Percentiles rank a stretch among this genome's conserved stretches.
Conservation (phyloP, 352 stramenopile genomes). For the Phytopythium delawarense region DNA sequence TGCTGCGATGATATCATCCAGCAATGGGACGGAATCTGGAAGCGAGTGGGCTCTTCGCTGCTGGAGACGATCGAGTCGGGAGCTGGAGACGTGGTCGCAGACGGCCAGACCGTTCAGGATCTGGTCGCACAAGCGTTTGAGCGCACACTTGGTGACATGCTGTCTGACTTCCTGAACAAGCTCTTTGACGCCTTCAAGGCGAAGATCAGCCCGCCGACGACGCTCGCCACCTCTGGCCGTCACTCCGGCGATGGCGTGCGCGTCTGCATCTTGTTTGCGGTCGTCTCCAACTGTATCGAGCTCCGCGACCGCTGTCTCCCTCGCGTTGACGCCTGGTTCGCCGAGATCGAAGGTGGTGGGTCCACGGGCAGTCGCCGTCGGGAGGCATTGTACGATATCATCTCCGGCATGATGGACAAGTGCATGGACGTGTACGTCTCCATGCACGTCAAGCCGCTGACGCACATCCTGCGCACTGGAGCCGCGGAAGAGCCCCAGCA, state of each 20-base stretch:
- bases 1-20: conserved; percentile 41
- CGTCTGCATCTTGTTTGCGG: conserved; percentile 57
- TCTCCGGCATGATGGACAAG: conserved; percentile 45
- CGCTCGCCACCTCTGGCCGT: conserved; percentile 22
- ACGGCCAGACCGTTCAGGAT: neutral
- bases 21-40: conserved; percentile 52
- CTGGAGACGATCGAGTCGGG: conserved; percentile 41
- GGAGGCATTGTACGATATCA: conserved; percentile 30
- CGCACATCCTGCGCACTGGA: conserved; percentile 41
- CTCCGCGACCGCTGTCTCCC: conserved; percentile 50
- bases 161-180: conserved; percentile 44
- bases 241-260: conserved; percentile 24
- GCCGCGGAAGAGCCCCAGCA: conserved; percentile 46
- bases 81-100: conserved; percentile 5
- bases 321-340: conserved; percentile 43
- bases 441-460: conserved; percentile 43
- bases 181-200: conserved; percentile 40
- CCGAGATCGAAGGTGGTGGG: conserved; percentile 25
- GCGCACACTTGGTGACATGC: conserved; percentile 43
- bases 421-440: conserved; percentile 61
- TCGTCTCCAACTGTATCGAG: conserved; percentile 71
- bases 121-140: conserved; percentile 20
- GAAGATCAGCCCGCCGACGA: conserved; percentile 32
- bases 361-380: conserved; percentile 7
- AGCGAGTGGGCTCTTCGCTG: conserved; percentile 36